Percentiles rank a stretch among this genome's conserved stretches.
Evolutionary conservation across 805 yeast genomes (phyloP).

Genomic region (Lachancea kluyveri): DNA sequence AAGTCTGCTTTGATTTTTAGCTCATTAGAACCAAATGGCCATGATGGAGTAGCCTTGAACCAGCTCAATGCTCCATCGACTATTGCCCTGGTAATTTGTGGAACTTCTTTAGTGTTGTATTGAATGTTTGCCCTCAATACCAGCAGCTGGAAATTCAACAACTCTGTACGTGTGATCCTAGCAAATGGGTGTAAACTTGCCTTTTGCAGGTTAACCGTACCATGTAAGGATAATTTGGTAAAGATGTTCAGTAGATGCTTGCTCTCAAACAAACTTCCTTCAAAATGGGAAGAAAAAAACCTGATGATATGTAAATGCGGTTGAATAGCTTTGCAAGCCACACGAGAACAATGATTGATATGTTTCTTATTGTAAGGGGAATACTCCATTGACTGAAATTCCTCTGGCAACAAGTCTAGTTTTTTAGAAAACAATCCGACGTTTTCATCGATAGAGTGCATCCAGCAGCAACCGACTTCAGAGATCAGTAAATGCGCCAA

Average conservation of each 20-base stretch:
- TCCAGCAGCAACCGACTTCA: constrained; percentile 68
- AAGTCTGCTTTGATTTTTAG: constrained; percentile 66
- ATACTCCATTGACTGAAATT: constrained; percentile 76
- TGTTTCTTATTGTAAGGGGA: constrained; percentile 69
- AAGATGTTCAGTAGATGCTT: constrained; percentile 63
- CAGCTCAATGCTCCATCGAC: constrained; percentile 69
- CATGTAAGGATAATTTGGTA: constrained; percentile 51
- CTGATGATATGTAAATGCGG: constrained; percentile 67
- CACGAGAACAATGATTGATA: constrained; percentile 45
- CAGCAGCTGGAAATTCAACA: constrained; percentile 62
- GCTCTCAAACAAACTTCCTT: constrained; percentile 70
- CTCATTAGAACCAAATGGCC: constrained; percentile 83
- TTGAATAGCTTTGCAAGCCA: constrained; percentile 44
- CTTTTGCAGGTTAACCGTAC: constrained; percentile 41
- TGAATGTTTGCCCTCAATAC: constrained; percentile 51
- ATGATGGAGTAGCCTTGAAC: constrained; percentile 57
- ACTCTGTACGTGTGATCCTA: constrained; percentile 65
- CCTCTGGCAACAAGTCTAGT: constrained; percentile 53
- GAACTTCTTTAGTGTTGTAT: constrained; percentile 40
- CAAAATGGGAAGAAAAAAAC: constrained; percentile 69
- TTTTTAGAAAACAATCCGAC: constrained; percentile 59
- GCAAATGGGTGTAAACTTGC: constrained; percentile 86
- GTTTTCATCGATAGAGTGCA: constrained; percentile 48
- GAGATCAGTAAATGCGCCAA: constrained; percentile 55
- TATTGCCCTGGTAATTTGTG: constrained; percentile 40